Base-by-base conservation (phyloP, 352 stramenopile genomes). In the Pythium apleroticum region DNA sequence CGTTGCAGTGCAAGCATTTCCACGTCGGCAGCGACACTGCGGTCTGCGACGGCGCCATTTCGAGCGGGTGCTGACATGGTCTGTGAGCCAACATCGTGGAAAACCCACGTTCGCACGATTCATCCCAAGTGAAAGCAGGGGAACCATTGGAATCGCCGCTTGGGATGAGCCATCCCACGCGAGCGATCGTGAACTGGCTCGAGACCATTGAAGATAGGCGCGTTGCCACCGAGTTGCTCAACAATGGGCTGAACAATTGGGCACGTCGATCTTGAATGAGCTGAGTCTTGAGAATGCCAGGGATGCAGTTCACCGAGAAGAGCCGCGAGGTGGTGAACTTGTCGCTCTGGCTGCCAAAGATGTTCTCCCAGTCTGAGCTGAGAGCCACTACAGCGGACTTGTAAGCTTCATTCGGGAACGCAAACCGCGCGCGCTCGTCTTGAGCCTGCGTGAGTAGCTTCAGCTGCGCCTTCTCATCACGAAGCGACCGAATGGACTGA, bases 281-380 rank as follows among this genome's bases (percentile, higher is more conserved):
- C 8, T 28, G 35, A 12, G 52, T 66, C 24, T 77, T 76, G 35
- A 87, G 48, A 4, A 88, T 52, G 19, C 77, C 79, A 1, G 69
- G 63, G 0, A 66, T 86, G 25, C 74, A 71, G 56, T 84, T 90
- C 48, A 90, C 65, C 6, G 74, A 39, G 7, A 65, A 80, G 12
- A 90, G 31, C 1, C 74, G 71, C n/a, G 76, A 76, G 28, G 66
- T 66, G 35, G 28, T 63, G 55, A 89, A 83, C 28, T 81, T 66
- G 5, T 71, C 65, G 22, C 79, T 86, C 55, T 90, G 81, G 19
- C 73, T 77, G 3, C 81, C 81, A 52, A 90, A 90, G 22, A 90
- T 78, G 20, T 56, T 79, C 22, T 72, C 70, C 81, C 81, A 90
- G 59, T 90, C 81, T 2, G 81, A 88, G 53, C 79, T 84, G n/a